Conservation (phyloP, 2,329 filamentous ascomycete genomes). For the Pseudophaeomoniella oleicola region DNA sequence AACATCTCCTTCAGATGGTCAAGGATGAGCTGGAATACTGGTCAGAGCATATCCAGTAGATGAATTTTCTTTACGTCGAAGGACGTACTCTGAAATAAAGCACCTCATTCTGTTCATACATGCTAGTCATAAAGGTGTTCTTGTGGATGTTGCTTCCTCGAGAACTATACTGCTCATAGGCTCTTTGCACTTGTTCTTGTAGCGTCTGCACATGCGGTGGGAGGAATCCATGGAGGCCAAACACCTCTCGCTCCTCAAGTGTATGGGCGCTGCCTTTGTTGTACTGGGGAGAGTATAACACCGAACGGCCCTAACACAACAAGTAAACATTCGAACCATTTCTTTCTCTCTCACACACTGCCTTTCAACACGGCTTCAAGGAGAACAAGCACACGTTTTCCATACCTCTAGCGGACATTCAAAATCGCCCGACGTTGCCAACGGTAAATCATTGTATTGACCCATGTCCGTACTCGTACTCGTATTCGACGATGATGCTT, state of each 20-base stretch:
- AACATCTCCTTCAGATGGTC: slow-evolving; percentile 80
- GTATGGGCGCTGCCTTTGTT: slow-evolving; percentile 79
- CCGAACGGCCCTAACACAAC: slow-evolving; percentile 29
- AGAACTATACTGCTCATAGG: slow-evolving; percentile 64
- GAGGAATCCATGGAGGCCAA: slow-evolving; percentile 58
- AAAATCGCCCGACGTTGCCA: slow-evolving; percentile 15
- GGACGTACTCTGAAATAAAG: slow-evolving; percentile 55
- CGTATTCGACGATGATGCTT: too few relatives aligned
- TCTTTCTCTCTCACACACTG: too few relatives aligned
- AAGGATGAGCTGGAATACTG: slow-evolving; percentile 44
- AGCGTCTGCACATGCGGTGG: slow-evolving; percentile 60
- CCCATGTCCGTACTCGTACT: too few relatives aligned
- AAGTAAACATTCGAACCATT: neutral
- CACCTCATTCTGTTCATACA: slow-evolving; percentile 76
- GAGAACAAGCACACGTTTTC: neutral
- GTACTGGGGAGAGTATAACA: slow-evolving; percentile 53
- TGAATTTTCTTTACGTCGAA: neutral
- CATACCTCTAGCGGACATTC: slow-evolving; percentile 15
- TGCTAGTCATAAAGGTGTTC: slow-evolving; percentile 74
- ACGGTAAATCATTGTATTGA: slow-evolving; percentile 18
- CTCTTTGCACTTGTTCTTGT: slow-evolving; percentile 60
- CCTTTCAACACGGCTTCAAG: neutral
- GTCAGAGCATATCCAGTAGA: slow-evolving; percentile 1
- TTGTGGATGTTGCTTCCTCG: slow-evolving; percentile 55
- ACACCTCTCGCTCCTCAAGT: slow-evolving; percentile 49